Base-by-base conservation (phyloP, 2,329 filamentous ascomycete genomes). In the Plenodomus biglobosus region DNA sequence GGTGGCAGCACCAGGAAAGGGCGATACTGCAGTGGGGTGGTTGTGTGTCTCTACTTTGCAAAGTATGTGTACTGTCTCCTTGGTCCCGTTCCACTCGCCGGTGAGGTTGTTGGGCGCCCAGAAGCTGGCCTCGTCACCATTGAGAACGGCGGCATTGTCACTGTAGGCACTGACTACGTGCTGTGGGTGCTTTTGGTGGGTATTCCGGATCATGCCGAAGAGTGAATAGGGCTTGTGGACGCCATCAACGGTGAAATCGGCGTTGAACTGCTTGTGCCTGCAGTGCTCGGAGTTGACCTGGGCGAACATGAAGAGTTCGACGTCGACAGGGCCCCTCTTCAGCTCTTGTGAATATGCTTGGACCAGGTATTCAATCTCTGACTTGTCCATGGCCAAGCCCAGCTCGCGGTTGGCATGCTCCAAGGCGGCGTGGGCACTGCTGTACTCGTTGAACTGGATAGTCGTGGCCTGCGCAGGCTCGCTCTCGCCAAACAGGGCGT, bases 201-300 rank as follows among this genome's bases (percentile, higher is more conserved):
- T 99, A 71, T 96, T 95, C 59, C 88, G 83, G 68, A 99, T 99
- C 94, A 99, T 97, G 30, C 85, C 85, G 67, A 99, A 99, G 7
- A 99, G 80, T 58, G 87, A 92, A 68, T 87, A 82, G 38, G 83
- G 80, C 80, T 92, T 94, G 56, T 80, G 76, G 58, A 87, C 79
- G 43, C 92, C 92, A 70, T 99, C 92, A 62, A 99, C 95, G 15
- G 86, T 94, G 90, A 94, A 99, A 50, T 85, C 86, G 21, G 94
- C 92, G 73, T 99, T 99, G 82, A 99, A 99, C 63, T 95, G 88
- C 78, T 96, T 95, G 69, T 86, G 84, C 49, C 84, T 76, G 67
- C 84, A 96, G 74, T 97, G 92, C 79, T 99, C 94, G 2, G 92
- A 97, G 78, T 97, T 97, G 70, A 99, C 92, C 75, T 99, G 94